Evolutionary conservation across 2,329 filamentous ascomycete species (phyloP).

Genomic region (Aspergillus nomiae): DNA sequence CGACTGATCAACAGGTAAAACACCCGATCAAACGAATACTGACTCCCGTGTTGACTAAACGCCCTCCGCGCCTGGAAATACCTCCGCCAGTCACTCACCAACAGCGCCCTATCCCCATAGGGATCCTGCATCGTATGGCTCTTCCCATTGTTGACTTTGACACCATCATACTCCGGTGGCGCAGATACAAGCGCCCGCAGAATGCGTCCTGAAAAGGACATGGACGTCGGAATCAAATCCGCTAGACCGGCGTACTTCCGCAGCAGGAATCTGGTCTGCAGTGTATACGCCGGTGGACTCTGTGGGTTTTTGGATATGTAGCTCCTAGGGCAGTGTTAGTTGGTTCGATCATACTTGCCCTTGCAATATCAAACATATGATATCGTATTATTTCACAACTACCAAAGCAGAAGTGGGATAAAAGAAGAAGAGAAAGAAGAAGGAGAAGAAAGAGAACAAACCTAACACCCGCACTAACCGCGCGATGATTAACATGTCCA

Average conservation of each 20-base stretch:
- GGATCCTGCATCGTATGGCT: conserved; percentile 2
- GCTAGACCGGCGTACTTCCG: conserved; percentile 44
- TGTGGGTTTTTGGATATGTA: conserved; percentile 32
- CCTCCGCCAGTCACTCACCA: conserved; percentile 40
- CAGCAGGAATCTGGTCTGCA: conserved; percentile 38
- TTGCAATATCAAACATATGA: too few species aligned
- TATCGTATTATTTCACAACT: too few species aligned
- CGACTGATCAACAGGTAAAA: conserved; percentile 45
- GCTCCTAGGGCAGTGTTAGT: conserved; percentile 3
- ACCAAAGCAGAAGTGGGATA: background rate
- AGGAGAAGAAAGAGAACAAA: conserved; percentile 24
- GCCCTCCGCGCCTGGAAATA: conserved; percentile 41
- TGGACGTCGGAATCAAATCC: conserved; percentile 40
- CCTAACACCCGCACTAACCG: conserved; percentile 43
- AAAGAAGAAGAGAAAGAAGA: background rate
- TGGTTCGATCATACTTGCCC: background rate
- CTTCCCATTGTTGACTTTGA: background rate
- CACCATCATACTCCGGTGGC: background rate
- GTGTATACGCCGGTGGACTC: conserved; percentile 38
- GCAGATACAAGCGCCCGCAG: conserved; percentile 20
- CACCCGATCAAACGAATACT: conserved; percentile 46
- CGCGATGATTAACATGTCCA: conserved; percentile 45
- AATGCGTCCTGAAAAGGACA: conserved; percentile 35
- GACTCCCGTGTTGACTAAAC: conserved; percentile 41
- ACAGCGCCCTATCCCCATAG: conserved; percentile 32